phyloP scores from a whole-genome alignment of 2,329 filamentous ascomycete genomes.

The Tolypocladium tropicale region DNA sequence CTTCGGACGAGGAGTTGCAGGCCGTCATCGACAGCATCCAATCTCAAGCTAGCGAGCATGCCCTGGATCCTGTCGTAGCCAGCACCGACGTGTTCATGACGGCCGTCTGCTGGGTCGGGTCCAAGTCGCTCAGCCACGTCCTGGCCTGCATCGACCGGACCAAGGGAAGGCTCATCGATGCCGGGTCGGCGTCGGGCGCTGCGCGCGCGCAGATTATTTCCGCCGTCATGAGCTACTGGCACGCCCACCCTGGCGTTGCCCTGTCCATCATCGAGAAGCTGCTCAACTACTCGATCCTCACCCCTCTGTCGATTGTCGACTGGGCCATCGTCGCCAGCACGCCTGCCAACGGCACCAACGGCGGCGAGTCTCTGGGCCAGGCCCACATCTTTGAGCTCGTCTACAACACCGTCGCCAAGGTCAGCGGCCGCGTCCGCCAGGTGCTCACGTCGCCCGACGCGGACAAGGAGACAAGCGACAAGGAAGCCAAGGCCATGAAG shows the following conservation, averaged over 20 bases:
- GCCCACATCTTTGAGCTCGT: slow-evolving; percentile 84
- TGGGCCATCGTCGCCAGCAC: slow-evolving; percentile 65
- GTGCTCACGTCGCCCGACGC: slow-evolving; percentile 55
- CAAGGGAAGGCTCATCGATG: slow-evolving; percentile 76
- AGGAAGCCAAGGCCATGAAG: slow-evolving; percentile 65
- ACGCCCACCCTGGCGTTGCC: slow-evolving; percentile 81
- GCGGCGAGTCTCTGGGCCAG: slow-evolving; percentile 59
- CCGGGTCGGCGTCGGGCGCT: slow-evolving; percentile 62
- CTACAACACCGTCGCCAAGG: slow-evolving; percentile 78
- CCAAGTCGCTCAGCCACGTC: slow-evolving; percentile 92
- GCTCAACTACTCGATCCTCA: slow-evolving; percentile 92
- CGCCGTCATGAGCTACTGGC: slow-evolving; percentile 88
- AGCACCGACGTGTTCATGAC: slow-evolving; percentile 93
- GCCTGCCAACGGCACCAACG: slow-evolving; percentile 37
- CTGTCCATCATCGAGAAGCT: slow-evolving; percentile 93
- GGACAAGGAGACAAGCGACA: slow-evolving; percentile 54
- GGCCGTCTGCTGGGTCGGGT: slow-evolving; percentile 83
- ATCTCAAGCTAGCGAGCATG: slow-evolving; percentile 58
- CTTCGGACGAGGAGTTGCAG: slow-evolving; percentile 77
- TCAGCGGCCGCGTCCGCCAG: slow-evolving; percentile 76
- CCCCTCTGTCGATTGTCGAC: slow-evolving; percentile 73
- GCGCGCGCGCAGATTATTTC: slow-evolving; percentile 82
- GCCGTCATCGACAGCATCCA: slow-evolving; percentile 72
- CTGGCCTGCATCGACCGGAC: slow-evolving; percentile 92
- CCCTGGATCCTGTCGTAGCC: slow-evolving; percentile 69